Conservation (phyloP, 208 protist genomes). For the Trichomonas tenax region DNA sequence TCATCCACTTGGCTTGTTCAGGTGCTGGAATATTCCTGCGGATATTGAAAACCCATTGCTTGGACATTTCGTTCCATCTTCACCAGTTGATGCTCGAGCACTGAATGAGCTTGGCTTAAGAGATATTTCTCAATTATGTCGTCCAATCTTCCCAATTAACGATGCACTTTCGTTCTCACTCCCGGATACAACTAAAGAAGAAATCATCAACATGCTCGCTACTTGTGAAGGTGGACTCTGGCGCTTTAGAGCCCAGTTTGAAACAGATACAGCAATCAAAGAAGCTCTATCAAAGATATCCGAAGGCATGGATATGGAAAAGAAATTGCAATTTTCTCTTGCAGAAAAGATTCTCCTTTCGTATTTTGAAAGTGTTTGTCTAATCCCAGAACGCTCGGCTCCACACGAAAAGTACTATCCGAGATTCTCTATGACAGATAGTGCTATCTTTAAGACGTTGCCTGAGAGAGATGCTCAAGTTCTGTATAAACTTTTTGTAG, state of each 20-base stretch:
- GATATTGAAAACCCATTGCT: neutral
- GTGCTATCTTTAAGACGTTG: neutral
- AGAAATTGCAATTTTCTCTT: neutral
- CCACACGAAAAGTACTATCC: neutral
- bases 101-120: neutral
- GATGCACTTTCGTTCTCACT: neutral
- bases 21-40: neutral
- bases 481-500: neutral
- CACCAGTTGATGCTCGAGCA: neutral
- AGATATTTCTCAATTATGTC: neutral
- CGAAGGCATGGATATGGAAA: neutral
- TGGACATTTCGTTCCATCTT: neutral
- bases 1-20: neutral
- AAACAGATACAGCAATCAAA: neutral
- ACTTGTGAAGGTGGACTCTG: neutral
- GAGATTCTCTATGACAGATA: neutral
- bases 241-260: neutral
- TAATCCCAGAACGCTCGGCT: neutral
- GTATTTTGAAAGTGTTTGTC: neutral
- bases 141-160: neutral
- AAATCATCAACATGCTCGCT: neutral
- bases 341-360: neutral
- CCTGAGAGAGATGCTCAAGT: conserved; percentile 4
- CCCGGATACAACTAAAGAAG: neutral
- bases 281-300: neutral